These are phyloP conservation scores for Sonneratia caseolaris DNA, from an alignment of 345 rosid genomes.

Conservation along the genomic window DNA sequence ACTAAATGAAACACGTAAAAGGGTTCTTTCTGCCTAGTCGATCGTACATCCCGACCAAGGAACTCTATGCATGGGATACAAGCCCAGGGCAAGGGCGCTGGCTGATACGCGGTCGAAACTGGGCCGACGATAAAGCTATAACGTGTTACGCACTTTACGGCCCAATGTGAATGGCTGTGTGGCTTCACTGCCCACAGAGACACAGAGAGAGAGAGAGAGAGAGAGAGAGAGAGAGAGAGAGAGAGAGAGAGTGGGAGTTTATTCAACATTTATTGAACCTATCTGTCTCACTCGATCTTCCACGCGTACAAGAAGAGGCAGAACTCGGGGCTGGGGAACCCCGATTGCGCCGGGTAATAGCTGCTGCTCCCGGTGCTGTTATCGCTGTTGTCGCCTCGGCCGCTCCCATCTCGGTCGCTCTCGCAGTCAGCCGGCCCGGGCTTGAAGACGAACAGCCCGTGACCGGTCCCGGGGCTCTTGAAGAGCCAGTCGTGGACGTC, in stretches of 20 bases:
- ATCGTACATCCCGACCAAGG: not conserved
- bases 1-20: not conserved
- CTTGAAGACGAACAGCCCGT: slow-evolving; percentile 80
- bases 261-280: not conserved
- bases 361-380: slow-evolving; percentile 45
- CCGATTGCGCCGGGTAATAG: slow-evolving; percentile 42
- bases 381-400: slow-evolving; percentile 43
- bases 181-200: too few species aligned
- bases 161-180: not conserved
- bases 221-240: too few species aligned
- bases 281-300: slow-evolving; percentile 61
- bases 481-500: slow-evolving; percentile 98
- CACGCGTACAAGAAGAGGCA: slow-evolving; percentile 82
- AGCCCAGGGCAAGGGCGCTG: not conserved
- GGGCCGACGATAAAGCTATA: not conserved
- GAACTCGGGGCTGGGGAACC: slow-evolving; percentile 40
- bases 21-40: not conserved
- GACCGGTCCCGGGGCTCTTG: slow-evolving; percentile 42
- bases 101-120: not conserved
- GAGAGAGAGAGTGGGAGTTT: too few species aligned
- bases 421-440: slow-evolving; percentile 45
- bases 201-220: too few species aligned
- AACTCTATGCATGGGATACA: not conserved
- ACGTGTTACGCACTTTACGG: not conserved
- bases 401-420: slow-evolving; percentile 47